Evolutionary conservation across 352 stramenopile genomes (phyloP), one percentile per base, ranked within the genome.

Genomic region (Hyaloperonospora brassicae): DNA sequence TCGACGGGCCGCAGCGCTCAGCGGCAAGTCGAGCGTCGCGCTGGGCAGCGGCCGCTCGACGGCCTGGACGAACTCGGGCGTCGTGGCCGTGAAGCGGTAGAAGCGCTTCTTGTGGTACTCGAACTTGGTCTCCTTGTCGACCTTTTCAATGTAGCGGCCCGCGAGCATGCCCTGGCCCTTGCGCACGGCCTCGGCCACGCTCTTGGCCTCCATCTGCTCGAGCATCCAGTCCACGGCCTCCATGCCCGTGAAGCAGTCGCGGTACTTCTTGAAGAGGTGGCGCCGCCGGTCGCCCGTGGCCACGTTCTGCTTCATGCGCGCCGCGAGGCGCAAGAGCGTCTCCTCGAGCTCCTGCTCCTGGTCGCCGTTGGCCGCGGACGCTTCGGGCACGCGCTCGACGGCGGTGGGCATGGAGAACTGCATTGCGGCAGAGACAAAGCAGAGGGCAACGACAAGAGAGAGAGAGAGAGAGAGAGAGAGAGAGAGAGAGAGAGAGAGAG

Each of bases 151-250:
- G 63, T 85, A 90, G 5, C 67, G 73, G 30, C 72, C 67, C 10
- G 73, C 75, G 43, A 88, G 47, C 50, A 90, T 59, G 8, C 72
- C 74, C 64, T 90, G 77, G 47, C 80, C 80, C 50, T 88, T 90
- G 66, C 78, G 80, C n/a, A 90, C 76, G 31, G 80, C 80, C 43
- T 88, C 78, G 12, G 76, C 76, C 13, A 90, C 78, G 13, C 76
- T 87, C 62, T 86, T 87, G 66, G 78, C 80, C 47, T 90, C 78
- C 78, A 88, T 88, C 50, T 87, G 76, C 66, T 90, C 78, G 36
- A 90, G 76, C 80, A 90, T 90, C 80, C 80, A 90, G 66, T 90
- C 78, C 22, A 90, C 80, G 9, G 80, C 80, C 42, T 90, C 80
- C 80, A 90, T 90, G 44, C 80, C 80, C 23, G 80, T 86, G 62